These are phyloP conservation scores for Rachicladosporium sp. DNA, from an alignment of 2,329 filamentous ascomycete species.

Conservation along the genomic window DNA sequence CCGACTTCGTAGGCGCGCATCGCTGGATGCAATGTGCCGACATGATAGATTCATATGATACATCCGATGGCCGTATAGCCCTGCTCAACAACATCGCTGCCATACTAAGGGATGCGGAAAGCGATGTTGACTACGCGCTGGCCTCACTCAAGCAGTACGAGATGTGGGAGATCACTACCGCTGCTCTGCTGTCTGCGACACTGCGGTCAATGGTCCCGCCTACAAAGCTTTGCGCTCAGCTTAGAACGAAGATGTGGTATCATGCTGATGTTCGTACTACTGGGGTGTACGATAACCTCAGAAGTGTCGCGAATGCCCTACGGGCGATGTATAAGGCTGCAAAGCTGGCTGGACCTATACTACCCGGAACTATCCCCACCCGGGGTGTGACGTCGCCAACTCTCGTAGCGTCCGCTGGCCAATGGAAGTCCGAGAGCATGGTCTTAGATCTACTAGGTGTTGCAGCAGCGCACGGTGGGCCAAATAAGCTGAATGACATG, in stretches of 20 bases:
- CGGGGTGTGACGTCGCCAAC: slow-evolving; percentile 10
- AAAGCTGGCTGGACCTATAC: slow-evolving; percentile 26
- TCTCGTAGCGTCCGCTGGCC: too few relatives aligned
- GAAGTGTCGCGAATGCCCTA: slow-evolving; percentile 72
- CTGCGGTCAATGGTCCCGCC: too few relatives aligned
- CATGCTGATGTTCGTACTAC: slow-evolving; percentile 88
- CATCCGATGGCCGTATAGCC: background rate
- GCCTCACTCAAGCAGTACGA: too few relatives aligned
- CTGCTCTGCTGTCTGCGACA: background rate
- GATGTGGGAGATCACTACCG: background rate
- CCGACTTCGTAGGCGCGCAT: slow-evolving; percentile 73
- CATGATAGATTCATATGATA: too few relatives aligned
- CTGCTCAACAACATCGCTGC: background rate
- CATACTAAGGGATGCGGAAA: background rate
- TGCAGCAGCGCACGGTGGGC: slow-evolving; percentile 69
- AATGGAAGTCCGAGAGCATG: slow-evolving; percentile 60
- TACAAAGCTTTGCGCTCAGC: background rate
- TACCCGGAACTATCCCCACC: slow-evolving; percentile 32
- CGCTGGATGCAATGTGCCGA: slow-evolving; percentile 34
- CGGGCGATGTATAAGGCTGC: slow-evolving; percentile 67
- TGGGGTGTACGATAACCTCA: slow-evolving; percentile 72
- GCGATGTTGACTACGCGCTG: background rate
- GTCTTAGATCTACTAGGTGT: slow-evolving; percentile 80
- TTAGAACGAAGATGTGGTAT: slow-evolving; percentile 96
- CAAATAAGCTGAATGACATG: slow-evolving; percentile 91